Conservation (phyloP, 768 basidiomycete genomes). For the Clitopilus passeckerianus region DNA sequence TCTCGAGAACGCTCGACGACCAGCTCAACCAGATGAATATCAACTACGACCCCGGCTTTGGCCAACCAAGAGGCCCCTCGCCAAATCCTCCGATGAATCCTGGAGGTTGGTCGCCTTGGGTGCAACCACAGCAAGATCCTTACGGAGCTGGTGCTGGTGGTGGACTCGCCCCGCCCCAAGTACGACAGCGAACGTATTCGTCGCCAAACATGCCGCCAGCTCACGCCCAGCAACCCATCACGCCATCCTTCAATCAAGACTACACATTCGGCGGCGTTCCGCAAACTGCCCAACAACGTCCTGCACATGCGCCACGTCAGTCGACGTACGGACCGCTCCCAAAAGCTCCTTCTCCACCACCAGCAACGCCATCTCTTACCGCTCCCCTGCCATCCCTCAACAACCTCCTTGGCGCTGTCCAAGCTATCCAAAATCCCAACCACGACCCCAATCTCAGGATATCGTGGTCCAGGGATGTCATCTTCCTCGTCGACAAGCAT, state of each 20-base stretch:
- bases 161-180: neutral
- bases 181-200: conserved; percentile 5
- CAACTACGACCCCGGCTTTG: conserved; percentile 22
- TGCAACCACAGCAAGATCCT: neutral
- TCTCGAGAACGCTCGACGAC: conserved; percentile 59
- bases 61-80: conserved; percentile 12
- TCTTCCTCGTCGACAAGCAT: conserved; percentile 67
- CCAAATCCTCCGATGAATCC: conserved; percentile 18
- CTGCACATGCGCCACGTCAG: conserved; percentile 35
- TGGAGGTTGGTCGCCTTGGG: conserved; percentile 17
- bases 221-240: conserved; percentile 14
- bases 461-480: conserved; percentile 79
- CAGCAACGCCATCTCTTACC: conserved; percentile 46
- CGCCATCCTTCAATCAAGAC: conserved; percentile 12
- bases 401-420: conserved; percentile 47
- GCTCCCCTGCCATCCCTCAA: conserved; percentile 64
- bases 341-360: conserved; percentile 30
- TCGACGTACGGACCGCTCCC: conserved; percentile 45
- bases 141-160: neutral
- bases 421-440: conserved; percentile 45
- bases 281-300: conserved; percentile 31
- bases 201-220: conserved; percentile 13
- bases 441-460: conserved; percentile 61
- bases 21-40: conserved; percentile 15
- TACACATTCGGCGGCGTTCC: conserved; percentile 40